Evolutionary conservation across 768 basidiomycete genomes (phyloP), one percentile per base, ranked within the genome.

Genomic region (Leccinum obscurum): DNA sequence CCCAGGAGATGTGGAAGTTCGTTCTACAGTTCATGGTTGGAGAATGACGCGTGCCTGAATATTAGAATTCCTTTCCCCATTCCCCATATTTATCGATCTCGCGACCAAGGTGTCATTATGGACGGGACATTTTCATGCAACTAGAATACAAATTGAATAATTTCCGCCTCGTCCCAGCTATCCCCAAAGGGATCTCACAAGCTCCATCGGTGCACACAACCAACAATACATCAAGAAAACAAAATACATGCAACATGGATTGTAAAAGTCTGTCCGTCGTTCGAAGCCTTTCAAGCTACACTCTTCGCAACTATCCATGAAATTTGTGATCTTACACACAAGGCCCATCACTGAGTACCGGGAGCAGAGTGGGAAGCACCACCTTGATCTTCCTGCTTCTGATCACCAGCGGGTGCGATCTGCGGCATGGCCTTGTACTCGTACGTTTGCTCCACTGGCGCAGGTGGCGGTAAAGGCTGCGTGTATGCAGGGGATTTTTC

Each of bases 11-110:
- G 87, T 85, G 63, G 81, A 81, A 7, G 79, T 94, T 8, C 81
- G 94, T 24, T 83, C 88, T 7, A 93, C 89, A 0, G 94, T 97
- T 1, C 89, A 93, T 67, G 94, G 94, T 3, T 95, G 92, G 92
- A 78, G 75, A 56, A 73, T 93, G 63, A 82, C 71, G 0, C 62
- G 59, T 53, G 48, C 24, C 56, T 50, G 8, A 55, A 15, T 1
- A 13, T 15, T 5, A 4, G 13, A 6, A 20, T 28, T 28, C 22
- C 13, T 9, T 22, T 6, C 15, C 15, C 37, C 37, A 15, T 3
- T 39, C 17, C 37, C 6, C 48, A 32, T 39, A 4, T 15, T 14
- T 1, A 37, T 39, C 24, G 2, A 3, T 22, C 22, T 22, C 46
- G 13, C 22, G 22, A 48, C 6, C 22, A 48, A 24, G 20, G 34